Evolutionary conservation across 352 stramenopile genomes (phyloP).

Genomic region (Pythium myriotylum): DNA sequence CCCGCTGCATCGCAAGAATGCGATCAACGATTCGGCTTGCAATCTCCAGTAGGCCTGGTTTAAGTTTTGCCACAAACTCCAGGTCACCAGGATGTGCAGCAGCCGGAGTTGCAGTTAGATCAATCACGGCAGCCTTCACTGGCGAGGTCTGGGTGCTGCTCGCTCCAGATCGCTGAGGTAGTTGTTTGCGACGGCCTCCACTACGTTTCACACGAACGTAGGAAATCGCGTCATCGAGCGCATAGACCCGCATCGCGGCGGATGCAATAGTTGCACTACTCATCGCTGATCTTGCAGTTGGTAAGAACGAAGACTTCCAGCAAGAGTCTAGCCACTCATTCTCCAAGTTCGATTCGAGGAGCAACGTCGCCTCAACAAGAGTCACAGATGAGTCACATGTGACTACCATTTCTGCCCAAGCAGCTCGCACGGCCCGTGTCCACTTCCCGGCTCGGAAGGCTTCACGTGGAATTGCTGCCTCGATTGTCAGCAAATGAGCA

Average conservation of each 20-base stretch:
- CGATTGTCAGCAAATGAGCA: slow-evolving; percentile 69
- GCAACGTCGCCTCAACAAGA: slow-evolving; percentile 70
- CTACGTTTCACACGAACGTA: slow-evolving; percentile 70
- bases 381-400: slow-evolving; percentile 46
- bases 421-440: slow-evolving; percentile 60
- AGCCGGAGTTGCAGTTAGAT: slow-evolving; percentile 18
- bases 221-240: slow-evolving; percentile 73
- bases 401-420: slow-evolving; percentile 79
- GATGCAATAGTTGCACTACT: slow-evolving; percentile 69
- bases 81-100: slow-evolving; percentile 48
- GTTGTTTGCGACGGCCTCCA: slow-evolving; percentile 47
- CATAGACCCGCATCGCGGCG: slow-evolving; percentile 71
- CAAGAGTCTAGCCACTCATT: slow-evolving; percentile 74
- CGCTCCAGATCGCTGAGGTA: slow-evolving; percentile 32
- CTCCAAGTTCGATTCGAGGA: slow-evolving; percentile 77
- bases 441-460: slow-evolving; percentile 79
- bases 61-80: slow-evolving; percentile 49
- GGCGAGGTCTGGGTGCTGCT: slow-evolving; percentile 36
- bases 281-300: slow-evolving; percentile 62
- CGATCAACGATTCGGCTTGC: slow-evolving; percentile 52
- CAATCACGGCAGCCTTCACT: slow-evolving; percentile 23
- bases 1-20: slow-evolving; percentile 53
- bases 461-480: slow-evolving; percentile 77
- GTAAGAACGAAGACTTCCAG: slow-evolving; percentile 72
- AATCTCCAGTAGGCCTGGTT: slow-evolving; percentile 41